phyloP scores from a whole-genome alignment of 768 basidiomycete genomes.

The Phylloporus sp. region DNA sequence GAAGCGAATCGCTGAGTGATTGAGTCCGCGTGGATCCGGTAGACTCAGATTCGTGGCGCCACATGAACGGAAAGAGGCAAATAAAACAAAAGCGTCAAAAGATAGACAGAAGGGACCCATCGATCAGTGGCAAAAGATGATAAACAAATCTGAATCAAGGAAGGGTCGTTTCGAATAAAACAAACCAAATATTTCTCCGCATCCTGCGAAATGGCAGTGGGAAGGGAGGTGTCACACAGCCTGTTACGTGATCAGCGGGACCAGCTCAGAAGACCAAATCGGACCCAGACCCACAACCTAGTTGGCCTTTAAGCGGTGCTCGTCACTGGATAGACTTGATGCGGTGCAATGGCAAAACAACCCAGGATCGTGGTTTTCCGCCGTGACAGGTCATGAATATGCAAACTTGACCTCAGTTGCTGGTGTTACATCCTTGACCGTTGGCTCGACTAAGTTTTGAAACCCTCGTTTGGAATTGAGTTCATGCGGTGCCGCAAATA shows the following conservation, averaged over 20 bases:
- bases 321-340: too few species aligned
- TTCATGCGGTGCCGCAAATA: conserved; percentile 16
- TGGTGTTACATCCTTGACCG: not conserved
- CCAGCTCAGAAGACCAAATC: conserved; percentile 17
- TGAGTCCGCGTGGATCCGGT: conserved; percentile 24
- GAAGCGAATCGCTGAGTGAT: conserved; percentile 24
- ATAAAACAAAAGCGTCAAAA: conserved; percentile 9
- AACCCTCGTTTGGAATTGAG: conserved; percentile 5
- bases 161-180: conserved; percentile 12
- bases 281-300: conserved; percentile 8
- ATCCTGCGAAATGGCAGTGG: conserved; percentile 17
- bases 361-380: not conserved
- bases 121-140: conserved; percentile 11
- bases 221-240: conserved; percentile 17
- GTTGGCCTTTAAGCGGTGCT: too few species aligned
- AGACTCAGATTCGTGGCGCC: conserved; percentile 18
- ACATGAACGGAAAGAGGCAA: conserved; percentile 11
- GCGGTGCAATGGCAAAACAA: not conserved
- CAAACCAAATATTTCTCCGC: conserved; percentile 16
- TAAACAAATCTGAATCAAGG: conserved; percentile 17
- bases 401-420: conserved; percentile 6
- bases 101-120: conserved; percentile 12
- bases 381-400: too few species aligned
- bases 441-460: conserved; percentile 1
- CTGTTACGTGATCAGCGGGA: conserved; percentile 31